Evolutionary conservation across 108 stramenopile species (phyloP), one percentile per base, ranked within the genome.

Genomic region (Mayamaea pseudoterrestris): DNA sequence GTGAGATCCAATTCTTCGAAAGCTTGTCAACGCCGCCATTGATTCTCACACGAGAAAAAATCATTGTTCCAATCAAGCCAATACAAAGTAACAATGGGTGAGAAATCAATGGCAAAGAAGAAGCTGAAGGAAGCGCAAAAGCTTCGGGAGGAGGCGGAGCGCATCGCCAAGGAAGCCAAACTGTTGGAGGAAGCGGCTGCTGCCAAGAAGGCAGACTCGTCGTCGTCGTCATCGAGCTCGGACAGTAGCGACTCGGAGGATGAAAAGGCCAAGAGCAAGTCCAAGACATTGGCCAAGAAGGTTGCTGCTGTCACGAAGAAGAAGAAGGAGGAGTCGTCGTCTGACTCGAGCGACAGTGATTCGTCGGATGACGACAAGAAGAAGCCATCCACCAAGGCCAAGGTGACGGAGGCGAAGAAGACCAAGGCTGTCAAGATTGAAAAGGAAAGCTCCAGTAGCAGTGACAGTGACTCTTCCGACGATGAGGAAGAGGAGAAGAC

Each of bases 91-190:
- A n/a, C n/a, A n/a, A n/a, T n/a, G n/a, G n/a, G n/a, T n/a, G n/a
- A n/a, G 58, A 68, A 35, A 47, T 49, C 12, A 68, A 65, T 35
- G 52, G 32, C n/a, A 39, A 53, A 25, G 37, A 53, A 37, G 60
- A 52, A 0, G 29, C 42, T 12, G 39, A 63, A 42, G 54, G 34
- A 8, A 47, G 53, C 30, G 40, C 60, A 44, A n/a, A n/a, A n/a
- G n/a, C n/a, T n/a, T n/a, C n/a, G n/a, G n/a, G n/a, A n/a, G n/a
- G 46, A 60, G 40, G 77, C 65, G 24, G 58, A 55, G 35, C 42
- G 63, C 41, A 34, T 59, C 24, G 65, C 59, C 14, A 30, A 53
- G 35, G 51, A 62, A 42, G 61, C 48, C 41, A 41, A 41, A 21
- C 27, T 42, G 7, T 17, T 32, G 41, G 34, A 40, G 40, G 37